These are phyloP conservation scores for Rhodotorula babjevae DNA, from an alignment of 768 basidiomycete species.

Conservation along the genomic window DNA sequence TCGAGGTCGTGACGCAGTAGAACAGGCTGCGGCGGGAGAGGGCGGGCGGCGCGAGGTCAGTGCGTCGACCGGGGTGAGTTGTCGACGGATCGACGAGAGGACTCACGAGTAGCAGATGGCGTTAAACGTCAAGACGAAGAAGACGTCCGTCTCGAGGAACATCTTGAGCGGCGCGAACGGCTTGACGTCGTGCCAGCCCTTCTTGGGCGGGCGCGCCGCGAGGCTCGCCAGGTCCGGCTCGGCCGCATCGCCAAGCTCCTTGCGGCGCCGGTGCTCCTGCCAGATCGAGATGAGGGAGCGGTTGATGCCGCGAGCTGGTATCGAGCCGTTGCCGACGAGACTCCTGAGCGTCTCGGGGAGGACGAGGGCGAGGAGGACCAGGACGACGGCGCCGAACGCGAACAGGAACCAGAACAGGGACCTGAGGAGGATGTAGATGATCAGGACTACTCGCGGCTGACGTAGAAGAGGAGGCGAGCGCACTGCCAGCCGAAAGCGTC, in stretches of 20 bases:
- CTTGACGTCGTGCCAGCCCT: conserved; percentile 26
- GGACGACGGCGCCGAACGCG: conserved; percentile 19
- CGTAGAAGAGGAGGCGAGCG: background rate
- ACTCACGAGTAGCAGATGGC: conserved; percentile 14
- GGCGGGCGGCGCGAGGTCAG: too few species aligned
- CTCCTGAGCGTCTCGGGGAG: conserved; percentile 47
- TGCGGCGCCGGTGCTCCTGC: conserved; percentile 27
- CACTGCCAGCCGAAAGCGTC: conserved; percentile 25
- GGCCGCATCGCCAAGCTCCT: too few species aligned
- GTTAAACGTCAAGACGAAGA: conserved; percentile 46
- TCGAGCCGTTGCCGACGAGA: conserved; percentile 54
- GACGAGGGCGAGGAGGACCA: conserved; percentile 24
- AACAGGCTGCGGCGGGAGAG: conserved; percentile 51
- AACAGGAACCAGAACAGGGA: conserved; percentile 38
- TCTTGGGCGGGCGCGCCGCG: conserved; percentile 22
- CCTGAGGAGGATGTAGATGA: background rate
- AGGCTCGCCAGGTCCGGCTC: conserved; percentile 5
- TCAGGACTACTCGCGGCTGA: background rate
- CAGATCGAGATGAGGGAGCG: conserved; percentile 47
- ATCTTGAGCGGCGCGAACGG: conserved; percentile 49
- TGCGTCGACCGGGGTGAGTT: too few species aligned
- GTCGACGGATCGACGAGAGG: background rate
- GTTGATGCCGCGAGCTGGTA: conserved; percentile 45
- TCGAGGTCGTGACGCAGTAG: conserved; percentile 60
- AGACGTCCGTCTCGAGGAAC: conserved; percentile 57